phyloP scores from a whole-genome alignment of 108 stramenopile genomes.

The Asterionellopsis glacialis region DNA sequence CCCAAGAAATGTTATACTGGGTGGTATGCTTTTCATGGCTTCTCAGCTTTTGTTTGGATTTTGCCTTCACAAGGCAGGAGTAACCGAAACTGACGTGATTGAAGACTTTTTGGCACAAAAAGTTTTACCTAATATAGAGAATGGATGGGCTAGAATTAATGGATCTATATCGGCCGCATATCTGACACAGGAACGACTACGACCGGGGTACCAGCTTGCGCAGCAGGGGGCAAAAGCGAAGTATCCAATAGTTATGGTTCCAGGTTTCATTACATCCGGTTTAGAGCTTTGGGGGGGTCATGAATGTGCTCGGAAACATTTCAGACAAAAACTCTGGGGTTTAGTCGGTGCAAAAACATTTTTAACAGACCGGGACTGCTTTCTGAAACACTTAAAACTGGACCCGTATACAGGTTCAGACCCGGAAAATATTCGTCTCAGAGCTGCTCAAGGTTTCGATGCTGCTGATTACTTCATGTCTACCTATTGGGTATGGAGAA shows the following conservation, averaged over 20 bases:
- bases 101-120: too few species aligned
- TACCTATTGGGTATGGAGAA: constrained; percentile 73
- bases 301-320: constrained; percentile 67
- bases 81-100: too few species aligned
- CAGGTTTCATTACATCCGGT: constrained; percentile 84
- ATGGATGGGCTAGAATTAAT: not conserved
- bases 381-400: constrained; percentile 70
- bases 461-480: constrained; percentile 85
- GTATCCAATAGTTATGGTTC: constrained; percentile 82
- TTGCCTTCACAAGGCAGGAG: too few species aligned
- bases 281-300: constrained; percentile 88
- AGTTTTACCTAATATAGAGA: too few species aligned
- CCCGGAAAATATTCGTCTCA: constrained; percentile 61
- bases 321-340: constrained; percentile 86
- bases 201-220: constrained; percentile 50
- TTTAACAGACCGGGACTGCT: constrained; percentile 73
- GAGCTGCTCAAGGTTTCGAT: constrained; percentile 80
- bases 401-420: constrained; percentile 77
- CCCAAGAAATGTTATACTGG: too few species aligned
- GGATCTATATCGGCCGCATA: not conserved
- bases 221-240: constrained; percentile 60
- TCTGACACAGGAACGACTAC: constrained; percentile 15
- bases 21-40: too few species aligned
- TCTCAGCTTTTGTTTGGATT: too few species aligned
- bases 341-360: constrained; percentile 53